Percentiles rank a stretch among this genome's conserved stretches.
These are phyloP conservation scores for Fusarium sp. DNA, from an alignment of 2,329 filamentous ascomycete genomes.

Conservation along the genomic window DNA sequence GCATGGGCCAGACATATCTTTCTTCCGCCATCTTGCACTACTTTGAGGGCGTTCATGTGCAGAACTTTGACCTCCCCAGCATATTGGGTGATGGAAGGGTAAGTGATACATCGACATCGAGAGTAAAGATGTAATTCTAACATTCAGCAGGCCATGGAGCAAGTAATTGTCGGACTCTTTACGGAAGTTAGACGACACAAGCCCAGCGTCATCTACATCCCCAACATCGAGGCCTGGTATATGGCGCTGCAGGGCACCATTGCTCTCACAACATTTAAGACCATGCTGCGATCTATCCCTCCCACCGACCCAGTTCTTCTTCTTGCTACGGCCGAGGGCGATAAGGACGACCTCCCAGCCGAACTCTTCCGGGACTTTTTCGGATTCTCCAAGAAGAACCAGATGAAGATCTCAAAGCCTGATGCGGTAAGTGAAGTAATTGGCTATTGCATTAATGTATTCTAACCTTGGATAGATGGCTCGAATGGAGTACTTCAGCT, in stretches of 20 bases:
- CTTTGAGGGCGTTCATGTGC: constrained; percentile 93
- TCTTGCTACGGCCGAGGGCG: constrained; percentile 83
- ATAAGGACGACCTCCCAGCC: constrained; percentile 69
- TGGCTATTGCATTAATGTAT: neutral
- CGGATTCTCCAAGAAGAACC: constrained; percentile 84
- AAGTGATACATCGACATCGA: constrained; percentile 49
- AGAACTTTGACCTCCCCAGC: constrained; percentile 91
- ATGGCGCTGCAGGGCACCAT: constrained; percentile 70
- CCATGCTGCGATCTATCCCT: constrained; percentile 84
- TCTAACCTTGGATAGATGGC: constrained; percentile 55
- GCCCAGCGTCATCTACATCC: constrained; percentile 95
- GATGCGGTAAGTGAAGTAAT: constrained; percentile 62
- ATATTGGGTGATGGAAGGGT: constrained; percentile 86
- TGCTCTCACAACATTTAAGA: constrained; percentile 83
- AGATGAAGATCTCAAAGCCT: constrained; percentile 77
- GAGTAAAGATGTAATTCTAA: constrained; percentile 33
- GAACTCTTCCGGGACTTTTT: constrained; percentile 83
- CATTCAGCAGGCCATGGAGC: constrained; percentile 75
- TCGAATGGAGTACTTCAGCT: constrained; percentile 84
- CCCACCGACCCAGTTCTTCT: constrained; percentile 91
- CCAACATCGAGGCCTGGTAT: constrained; percentile 91
- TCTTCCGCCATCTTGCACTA: constrained; percentile 87
- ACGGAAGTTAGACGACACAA: constrained; percentile 94
- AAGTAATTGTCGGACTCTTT: constrained; percentile 90
- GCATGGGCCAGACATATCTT: constrained; percentile 95